A percentile compares a stretch with the other conserved stretches of the same genome.
Conservation (phyloP, 306 rosid genomes). For the Potentilla sterilis region DNA sequence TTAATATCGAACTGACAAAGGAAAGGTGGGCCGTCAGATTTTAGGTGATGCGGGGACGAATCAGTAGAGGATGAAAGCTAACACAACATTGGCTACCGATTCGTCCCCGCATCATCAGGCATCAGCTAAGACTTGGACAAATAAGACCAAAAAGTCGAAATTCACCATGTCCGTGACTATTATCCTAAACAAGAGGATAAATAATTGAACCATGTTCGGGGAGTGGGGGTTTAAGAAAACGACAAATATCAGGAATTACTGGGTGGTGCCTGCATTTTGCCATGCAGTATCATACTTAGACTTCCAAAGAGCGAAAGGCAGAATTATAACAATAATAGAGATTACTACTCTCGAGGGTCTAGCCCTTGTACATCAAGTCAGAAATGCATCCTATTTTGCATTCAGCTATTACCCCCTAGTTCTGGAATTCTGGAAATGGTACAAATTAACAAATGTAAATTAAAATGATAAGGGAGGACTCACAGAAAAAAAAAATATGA, state of each 20-base stretch:
- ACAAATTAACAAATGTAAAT: neutral
- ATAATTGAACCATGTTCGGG: neutral
- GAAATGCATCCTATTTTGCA: slow-evolving; percentile 1
- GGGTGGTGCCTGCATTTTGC: too few species aligned
- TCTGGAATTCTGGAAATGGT: neutral
- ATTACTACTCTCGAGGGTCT: neutral
- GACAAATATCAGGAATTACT: too few species aligned
- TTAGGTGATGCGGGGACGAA: neutral
- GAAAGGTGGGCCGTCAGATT: neutral
- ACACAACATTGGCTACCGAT: too few species aligned
- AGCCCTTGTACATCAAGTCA: neutral
- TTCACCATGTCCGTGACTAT: neutral
- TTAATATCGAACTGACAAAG: neutral
- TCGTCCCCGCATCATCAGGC: too few species aligned
- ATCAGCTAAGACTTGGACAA: neutral
- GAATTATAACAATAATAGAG: neutral
- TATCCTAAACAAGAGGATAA: neutral
- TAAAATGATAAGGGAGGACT: neutral
- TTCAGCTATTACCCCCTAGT: neutral
- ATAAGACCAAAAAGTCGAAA: neutral
- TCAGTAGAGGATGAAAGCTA: too few species aligned
- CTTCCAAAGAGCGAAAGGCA: neutral
- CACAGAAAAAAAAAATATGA: neutral
- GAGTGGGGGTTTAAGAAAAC: neutral
- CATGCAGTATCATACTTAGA: neutral